These are phyloP conservation scores for Corylus americana DNA, from an alignment of 306 rosid species.

Conservation along the genomic window DNA sequence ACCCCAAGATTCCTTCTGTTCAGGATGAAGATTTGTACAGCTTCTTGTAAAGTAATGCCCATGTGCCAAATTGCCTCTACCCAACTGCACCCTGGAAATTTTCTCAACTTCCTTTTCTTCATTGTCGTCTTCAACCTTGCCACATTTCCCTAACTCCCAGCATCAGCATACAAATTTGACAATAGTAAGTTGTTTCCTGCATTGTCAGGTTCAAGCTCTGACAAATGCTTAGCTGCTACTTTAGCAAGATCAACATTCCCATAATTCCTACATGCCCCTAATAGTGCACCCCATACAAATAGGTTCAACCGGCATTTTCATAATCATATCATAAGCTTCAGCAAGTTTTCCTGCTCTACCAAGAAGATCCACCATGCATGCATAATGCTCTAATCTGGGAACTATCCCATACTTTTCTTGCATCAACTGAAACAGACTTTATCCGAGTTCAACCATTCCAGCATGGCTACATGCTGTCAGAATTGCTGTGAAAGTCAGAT, in stretches of 20 bases:
- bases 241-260: too few relatives aligned
- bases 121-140: conserved; percentile 66
- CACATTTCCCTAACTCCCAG: conserved; percentile 69
- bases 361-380: conserved; percentile 75
- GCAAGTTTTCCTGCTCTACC: conserved; percentile 33
- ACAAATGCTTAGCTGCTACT: too few relatives aligned
- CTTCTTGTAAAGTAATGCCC: too few relatives aligned
- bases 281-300: too few relatives aligned
- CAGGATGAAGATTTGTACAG: too few relatives aligned
- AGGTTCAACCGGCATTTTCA: conserved; percentile 59
- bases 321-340: conserved; percentile 27
- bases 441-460: too few relatives aligned
- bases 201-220: too few relatives aligned
- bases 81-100: conserved; percentile 87
- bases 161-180: conserved; percentile 38
- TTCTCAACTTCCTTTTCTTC: conserved; percentile 44
- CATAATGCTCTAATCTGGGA: conserved; percentile 73
- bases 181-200: too few relatives aligned
- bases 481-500: too few relatives aligned
- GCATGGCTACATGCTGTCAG: too few relatives aligned
- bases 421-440: conserved; percentile 31
- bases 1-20: too few relatives aligned
- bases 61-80: conserved; percentile 42
- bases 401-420: conserved; percentile 57
- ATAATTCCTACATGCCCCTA: too few relatives aligned